Evolutionary conservation across 2,329 filamentous ascomycete genomes (phyloP), one percentile per base, ranked within the genome.

Genomic region (Fusarium liriodendri): DNA sequence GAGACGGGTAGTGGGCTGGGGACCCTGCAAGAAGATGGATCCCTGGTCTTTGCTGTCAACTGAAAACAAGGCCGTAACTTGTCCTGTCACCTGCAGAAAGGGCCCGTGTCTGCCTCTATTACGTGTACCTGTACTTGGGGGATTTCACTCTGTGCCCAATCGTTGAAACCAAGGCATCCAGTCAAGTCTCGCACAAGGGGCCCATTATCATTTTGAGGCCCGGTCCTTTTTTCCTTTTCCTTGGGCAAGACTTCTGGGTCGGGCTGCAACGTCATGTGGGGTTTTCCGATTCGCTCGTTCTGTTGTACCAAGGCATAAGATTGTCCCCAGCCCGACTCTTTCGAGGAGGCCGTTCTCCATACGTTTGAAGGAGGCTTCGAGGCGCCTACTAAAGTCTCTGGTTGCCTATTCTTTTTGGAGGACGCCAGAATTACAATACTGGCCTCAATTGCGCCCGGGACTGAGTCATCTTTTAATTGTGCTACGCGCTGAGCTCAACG

Each of bases 201-300:
- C 45, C 66, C 72, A 67, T 73, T 38, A 64, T 42, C 22, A n/a
- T 71, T 75, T 75, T 75, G 73, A 75, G 73, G 73, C 73, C 72
- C 66, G 64, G 60, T 25, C 20, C 20, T 4, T 22, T 45, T 38
- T 13, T n/a, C 11, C 13, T n/a, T 29, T 13, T 18, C 18, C 50
- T 74, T 60, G 60, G 72, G 68, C 71, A 54, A 64, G 47, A 52
- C 27, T 62, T 62, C 64, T 45, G 57, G 64, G 67, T 75, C 70
- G 70, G 73, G 73, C 73, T 76, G 73, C 73, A 75, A 75, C 72
- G 64, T 71, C 68, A 75, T 75, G 73, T 75, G 73, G 73, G 73
- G 73, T 55, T 47, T 57, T 75, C 70, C 73, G 73, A 75, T 75
- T 75, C 73, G 73, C 54, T 76, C 47, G 27, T 25, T 61, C 16